Evolutionary conservation across 768 basidiomycete species (phyloP).

Genomic region (Amanita rimosa): DNA sequence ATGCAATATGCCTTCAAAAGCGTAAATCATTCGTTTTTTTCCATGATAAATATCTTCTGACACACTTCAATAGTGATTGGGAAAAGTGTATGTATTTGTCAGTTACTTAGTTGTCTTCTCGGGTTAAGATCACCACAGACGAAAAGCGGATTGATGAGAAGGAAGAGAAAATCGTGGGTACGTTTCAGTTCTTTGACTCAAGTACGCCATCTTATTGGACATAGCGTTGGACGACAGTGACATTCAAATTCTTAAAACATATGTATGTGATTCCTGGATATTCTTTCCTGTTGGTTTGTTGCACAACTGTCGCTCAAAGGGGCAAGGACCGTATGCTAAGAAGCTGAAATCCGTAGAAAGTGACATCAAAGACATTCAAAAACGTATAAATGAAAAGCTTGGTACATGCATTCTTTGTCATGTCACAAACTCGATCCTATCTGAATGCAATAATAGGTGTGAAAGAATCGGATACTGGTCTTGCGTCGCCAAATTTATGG

Average conservation of each 20-base stretch:
- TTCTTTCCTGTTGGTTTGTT: background rate
- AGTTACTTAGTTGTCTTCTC: background rate
- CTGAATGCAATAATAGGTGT: conserved; percentile 42
- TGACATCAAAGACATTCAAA: conserved; percentile 94
- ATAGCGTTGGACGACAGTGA: conserved; percentile 94
- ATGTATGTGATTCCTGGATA: conserved; percentile 39
- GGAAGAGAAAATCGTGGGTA: conserved; percentile 89
- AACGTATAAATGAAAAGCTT: conserved; percentile 95
- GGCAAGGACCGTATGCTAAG: conserved; percentile 94
- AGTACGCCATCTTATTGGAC: conserved; percentile 5
- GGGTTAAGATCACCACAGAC: conserved; percentile 32
- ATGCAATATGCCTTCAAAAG: conserved; percentile 83
- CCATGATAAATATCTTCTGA: conserved; percentile 7
- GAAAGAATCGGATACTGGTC: conserved; percentile 96
- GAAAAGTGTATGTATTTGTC: conserved; percentile 88
- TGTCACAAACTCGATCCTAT: background rate
- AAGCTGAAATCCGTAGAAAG: conserved; percentile 81
- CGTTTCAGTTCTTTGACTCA: conserved; percentile 13
- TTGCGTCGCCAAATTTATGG: conserved; percentile 96
- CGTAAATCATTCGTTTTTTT: conserved; percentile 45
- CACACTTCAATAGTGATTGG: conserved; percentile 66
- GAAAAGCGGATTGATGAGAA: conserved; percentile 83
- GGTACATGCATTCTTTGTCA: conserved; percentile 31
- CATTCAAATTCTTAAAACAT: conserved; percentile 98
- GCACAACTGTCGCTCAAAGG: conserved; percentile 33